Evolutionary conservation across 139 green algal genomes (phyloP).

Genomic region (Chlorella sp.): DNA sequence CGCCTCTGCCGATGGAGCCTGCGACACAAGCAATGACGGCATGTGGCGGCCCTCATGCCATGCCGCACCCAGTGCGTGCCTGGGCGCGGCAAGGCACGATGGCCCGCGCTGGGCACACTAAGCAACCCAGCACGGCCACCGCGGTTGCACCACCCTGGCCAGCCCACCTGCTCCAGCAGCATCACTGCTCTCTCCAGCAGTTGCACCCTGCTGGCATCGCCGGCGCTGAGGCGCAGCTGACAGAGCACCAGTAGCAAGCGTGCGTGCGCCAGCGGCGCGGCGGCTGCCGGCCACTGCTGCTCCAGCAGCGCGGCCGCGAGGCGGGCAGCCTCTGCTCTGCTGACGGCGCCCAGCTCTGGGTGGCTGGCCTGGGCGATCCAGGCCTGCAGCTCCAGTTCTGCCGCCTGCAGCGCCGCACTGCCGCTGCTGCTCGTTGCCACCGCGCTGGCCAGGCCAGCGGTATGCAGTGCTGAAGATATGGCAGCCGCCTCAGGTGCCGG

Average conservation of each 20-base stretch:
- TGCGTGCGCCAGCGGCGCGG: conserved; percentile 13
- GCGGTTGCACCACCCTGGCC: neutral
- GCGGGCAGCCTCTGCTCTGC: neutral
- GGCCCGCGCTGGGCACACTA: neutral
- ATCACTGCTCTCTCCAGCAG: neutral
- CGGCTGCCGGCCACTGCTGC: neutral
- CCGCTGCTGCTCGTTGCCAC: neutral
- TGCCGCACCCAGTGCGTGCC: no score
- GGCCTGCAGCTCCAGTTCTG: neutral
- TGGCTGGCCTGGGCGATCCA: no score
- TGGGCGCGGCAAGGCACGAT: neutral
- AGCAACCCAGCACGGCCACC: neutral
- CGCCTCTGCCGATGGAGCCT: neutral
- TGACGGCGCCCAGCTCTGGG: neutral
- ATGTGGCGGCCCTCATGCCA: no score
- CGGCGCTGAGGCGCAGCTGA: neutral
- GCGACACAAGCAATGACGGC: neutral
- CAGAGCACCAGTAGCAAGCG: conserved; percentile 15
- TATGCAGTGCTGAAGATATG: neutral
- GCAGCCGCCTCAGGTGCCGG: no score
- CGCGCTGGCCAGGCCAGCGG: neutral
- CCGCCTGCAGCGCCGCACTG: neutral
- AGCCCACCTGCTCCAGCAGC: neutral
- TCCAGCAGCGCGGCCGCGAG: neutral
- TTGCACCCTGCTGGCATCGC: neutral